phyloP scores from a whole-genome alignment of 768 basidiomycete genomes.

The Suillus brevipes region DNA sequence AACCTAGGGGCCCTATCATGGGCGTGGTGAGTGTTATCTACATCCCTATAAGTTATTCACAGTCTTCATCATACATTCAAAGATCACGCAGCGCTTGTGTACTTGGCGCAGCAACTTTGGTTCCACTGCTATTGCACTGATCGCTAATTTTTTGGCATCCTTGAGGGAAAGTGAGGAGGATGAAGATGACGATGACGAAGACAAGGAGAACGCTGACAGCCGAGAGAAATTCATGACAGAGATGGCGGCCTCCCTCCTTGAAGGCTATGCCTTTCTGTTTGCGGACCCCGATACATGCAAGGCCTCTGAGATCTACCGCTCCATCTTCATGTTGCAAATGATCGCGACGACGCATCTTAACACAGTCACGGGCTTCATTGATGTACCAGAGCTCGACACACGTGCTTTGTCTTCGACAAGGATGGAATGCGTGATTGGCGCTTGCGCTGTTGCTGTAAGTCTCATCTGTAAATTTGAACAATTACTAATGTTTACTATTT shows the following conservation, averaged over 20 bases:
- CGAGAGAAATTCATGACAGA: neutral
- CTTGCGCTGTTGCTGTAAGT: neutral
- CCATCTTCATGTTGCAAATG: constrained; percentile 8
- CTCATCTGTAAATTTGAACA: neutral
- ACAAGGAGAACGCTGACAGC: neutral
- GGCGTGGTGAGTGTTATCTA: constrained; percentile 9
- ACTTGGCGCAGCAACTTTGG: constrained; percentile 11
- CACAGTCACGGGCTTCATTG: constrained; percentile 1
- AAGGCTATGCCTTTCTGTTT: constrained; percentile 6
- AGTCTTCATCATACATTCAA: neutral
- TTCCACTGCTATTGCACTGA: neutral
- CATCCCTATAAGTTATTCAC: neutral
- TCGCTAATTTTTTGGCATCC: constrained; percentile 1
- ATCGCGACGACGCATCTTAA: constrained; percentile 4
- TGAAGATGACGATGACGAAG: neutral
- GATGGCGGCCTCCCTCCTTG: neutral
- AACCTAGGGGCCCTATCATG: constrained; percentile 4
- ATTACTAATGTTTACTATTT: neutral
- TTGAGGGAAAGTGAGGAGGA: neutral
- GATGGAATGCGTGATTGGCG: neutral
- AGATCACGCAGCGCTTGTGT: constrained; percentile 6
- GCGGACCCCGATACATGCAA: constrained; percentile 1
- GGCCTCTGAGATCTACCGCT: neutral
- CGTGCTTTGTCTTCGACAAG: neutral
- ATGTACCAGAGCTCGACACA: neutral